These are phyloP conservation scores for Epichloe baconii DNA, from an alignment of 2,329 filamentous ascomycete species.

Conservation along the genomic window DNA sequence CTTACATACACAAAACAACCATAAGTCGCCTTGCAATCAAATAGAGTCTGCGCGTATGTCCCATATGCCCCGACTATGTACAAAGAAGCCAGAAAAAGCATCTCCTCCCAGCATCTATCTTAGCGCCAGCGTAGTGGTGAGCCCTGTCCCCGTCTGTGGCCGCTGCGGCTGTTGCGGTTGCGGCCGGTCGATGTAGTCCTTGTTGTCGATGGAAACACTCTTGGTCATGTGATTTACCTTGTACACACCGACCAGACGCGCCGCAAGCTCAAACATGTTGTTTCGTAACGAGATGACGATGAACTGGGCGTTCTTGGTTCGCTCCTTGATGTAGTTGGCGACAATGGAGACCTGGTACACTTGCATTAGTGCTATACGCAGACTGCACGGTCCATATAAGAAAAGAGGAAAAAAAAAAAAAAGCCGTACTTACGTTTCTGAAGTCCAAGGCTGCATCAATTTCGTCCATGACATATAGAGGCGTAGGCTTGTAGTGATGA, in stretches of 20 bases:
- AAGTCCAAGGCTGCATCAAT: constrained; percentile 98
- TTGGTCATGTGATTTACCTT: constrained; percentile 99
- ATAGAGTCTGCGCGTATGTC: neutral
- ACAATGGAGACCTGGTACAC: constrained; percentile 77
- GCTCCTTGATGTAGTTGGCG: constrained; percentile 96
- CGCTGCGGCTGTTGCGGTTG: constrained; percentile 16
- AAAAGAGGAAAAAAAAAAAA: constrained; percentile 1
- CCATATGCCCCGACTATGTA: neutral
- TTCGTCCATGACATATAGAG: constrained; percentile 98
- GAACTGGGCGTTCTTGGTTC: constrained; percentile 98
- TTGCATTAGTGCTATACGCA: neutral
- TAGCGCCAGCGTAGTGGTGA: constrained; percentile 23
- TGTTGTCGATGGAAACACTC: constrained; percentile 80
- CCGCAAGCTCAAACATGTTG: constrained; percentile 99
- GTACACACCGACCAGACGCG: constrained; percentile 89
- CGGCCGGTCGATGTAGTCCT: constrained; percentile 51
- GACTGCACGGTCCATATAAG: neutral
- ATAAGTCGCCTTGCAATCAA: neutral
- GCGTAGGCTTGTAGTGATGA: constrained; percentile 96
- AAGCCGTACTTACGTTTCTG: constrained; percentile 64
- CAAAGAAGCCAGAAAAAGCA: neutral
- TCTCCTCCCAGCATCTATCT: constrained; percentile 12
- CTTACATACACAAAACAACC: neutral
- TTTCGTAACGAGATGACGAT: constrained; percentile 96
- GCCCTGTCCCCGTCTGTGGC: constrained; percentile 16